Percentiles rank a stretch among this genome's conserved stretches.
phyloP scores from a whole-genome alignment of 495 filamentous ascomycete genomes.

The Platismatia glauca region DNA sequence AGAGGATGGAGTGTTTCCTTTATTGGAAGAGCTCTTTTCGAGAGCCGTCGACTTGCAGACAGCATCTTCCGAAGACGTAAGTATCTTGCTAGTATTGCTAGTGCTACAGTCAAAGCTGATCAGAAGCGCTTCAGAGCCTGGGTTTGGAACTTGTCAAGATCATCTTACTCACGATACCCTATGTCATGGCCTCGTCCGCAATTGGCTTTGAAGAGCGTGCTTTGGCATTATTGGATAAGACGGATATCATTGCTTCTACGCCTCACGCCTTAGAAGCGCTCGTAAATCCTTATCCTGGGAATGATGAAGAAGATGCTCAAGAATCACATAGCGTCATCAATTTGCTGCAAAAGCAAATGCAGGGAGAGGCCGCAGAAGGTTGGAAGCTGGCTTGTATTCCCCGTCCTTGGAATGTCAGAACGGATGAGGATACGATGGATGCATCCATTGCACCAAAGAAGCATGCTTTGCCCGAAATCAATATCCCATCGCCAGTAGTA shows the following conservation, averaged over 20 bases:
- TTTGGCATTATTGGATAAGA: constrained; percentile 73
- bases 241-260: constrained; percentile 79
- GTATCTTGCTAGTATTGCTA: constrained; percentile 26
- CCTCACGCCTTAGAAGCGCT: constrained; percentile 73
- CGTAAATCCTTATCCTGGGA: constrained; percentile 68
- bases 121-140: constrained; percentile 32
- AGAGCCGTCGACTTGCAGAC: constrained; percentile 84
- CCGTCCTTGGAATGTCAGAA: constrained; percentile 65
- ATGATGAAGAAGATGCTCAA: constrained; percentile 42
- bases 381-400: constrained; percentile 79
- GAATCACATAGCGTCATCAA: constrained; percentile 63
- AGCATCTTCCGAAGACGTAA: constrained; percentile 79
- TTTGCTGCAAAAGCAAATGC: constrained; percentile 77
- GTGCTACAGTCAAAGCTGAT: constrained; percentile 22
- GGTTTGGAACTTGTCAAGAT: constrained; percentile 92
- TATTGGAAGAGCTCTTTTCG: constrained; percentile 76
- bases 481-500: constrained; percentile 62
- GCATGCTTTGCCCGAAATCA: constrained; percentile 65
- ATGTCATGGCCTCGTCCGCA: constrained; percentile 67
- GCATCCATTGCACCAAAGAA: constrained; percentile 39
- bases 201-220: constrained; percentile 60
- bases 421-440: constrained; percentile 39
- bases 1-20: constrained; percentile 74
- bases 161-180: constrained; percentile 86
- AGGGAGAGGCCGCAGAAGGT: constrained; percentile 53